Evolutionary conservation across 768 basidiomycete species (phyloP).

Genomic region (Baorangia bicolor): DNA sequence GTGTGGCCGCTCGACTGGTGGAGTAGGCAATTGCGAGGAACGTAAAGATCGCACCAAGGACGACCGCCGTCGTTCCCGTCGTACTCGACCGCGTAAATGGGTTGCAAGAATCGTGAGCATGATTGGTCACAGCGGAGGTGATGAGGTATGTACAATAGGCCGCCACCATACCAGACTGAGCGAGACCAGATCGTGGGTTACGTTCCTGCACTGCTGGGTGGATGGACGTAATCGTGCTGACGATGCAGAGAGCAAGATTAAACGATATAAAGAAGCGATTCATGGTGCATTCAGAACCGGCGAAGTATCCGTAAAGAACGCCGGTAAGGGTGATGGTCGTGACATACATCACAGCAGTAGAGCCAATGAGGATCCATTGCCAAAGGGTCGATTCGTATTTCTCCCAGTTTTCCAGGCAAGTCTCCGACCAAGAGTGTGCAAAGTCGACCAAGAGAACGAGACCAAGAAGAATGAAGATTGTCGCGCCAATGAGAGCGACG

Average conservation of each 20-base stretch:
- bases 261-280: slow-evolving; percentile 98
- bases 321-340: slow-evolving; percentile 83
- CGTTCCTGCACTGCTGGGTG: slow-evolving; percentile 86
- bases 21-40: slow-evolving; percentile 99
- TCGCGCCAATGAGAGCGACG: slow-evolving; percentile 86
- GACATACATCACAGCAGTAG: slow-evolving; percentile 86
- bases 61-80: slow-evolving; percentile 81
- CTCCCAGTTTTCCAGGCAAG: slow-evolving; percentile 95
- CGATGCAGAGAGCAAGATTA: slow-evolving; percentile 79
- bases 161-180: slow-evolving; percentile 96
- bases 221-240: slow-evolving; percentile 80
- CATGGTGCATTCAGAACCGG: slow-evolving; percentile 78
- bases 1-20: slow-evolving; percentile 93
- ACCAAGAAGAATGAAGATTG: slow-evolving; percentile 93
- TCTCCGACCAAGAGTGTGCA: slow-evolving; percentile 98
- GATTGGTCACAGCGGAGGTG: slow-evolving; percentile 91
- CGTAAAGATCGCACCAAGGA: slow-evolving; percentile 92
- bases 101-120: slow-evolving; percentile 84
- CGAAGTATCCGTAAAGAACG: slow-evolving; percentile 90
- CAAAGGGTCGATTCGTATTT: slow-evolving; percentile 82
- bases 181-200: slow-evolving; percentile 92
- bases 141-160: slow-evolving; percentile 96
- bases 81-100: slow-evolving; percentile 70
- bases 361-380: slow-evolving; percentile 95
- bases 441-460: slow-evolving; percentile 98